Conservation (phyloP, 257 asterid species). For the Salvia hispanica region DNA sequence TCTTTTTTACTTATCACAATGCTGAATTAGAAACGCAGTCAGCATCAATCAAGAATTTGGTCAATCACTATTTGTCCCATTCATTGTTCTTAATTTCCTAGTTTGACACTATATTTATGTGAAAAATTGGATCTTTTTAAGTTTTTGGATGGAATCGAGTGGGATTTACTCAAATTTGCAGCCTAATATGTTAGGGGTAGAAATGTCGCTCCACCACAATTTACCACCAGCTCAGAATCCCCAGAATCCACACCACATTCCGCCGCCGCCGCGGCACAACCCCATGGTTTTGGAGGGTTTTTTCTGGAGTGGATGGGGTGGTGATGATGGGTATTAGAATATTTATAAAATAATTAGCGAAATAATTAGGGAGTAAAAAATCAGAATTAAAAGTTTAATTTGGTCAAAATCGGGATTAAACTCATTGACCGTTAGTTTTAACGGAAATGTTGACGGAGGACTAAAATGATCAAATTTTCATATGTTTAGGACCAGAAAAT, state of each 20-base stretch:
- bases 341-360: too few relatives aligned
- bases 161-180: conserved; percentile 49
- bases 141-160: conserved; percentile 47
- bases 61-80: neutral
- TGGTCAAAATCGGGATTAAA: too few relatives aligned
- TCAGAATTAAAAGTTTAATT: too few relatives aligned
- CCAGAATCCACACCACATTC: conserved; percentile 41
- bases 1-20: neutral
- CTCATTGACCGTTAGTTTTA: too few relatives aligned
- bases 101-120: neutral
- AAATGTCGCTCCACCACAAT: conserved; percentile 75
- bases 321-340: too few relatives aligned
- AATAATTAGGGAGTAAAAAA: too few relatives aligned
- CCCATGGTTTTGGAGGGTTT: too few relatives aligned
- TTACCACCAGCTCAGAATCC: conserved; percentile 42
- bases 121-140: neutral
- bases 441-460: too few relatives aligned
- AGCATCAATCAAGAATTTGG: conserved; percentile 20
- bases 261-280: conserved; percentile 32
- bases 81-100: neutral
- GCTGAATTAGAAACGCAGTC: neutral
- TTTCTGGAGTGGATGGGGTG: too few relatives aligned
- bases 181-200: conserved; percentile 68
- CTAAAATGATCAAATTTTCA: too few relatives aligned
- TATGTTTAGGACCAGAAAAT: too few relatives aligned